Percentiles rank a stretch among this genome's conserved stretches.
Evolutionary conservation across 495 filamentous ascomycete species (phyloP).

Genomic region (Staphylotrichum longicolle): DNA sequence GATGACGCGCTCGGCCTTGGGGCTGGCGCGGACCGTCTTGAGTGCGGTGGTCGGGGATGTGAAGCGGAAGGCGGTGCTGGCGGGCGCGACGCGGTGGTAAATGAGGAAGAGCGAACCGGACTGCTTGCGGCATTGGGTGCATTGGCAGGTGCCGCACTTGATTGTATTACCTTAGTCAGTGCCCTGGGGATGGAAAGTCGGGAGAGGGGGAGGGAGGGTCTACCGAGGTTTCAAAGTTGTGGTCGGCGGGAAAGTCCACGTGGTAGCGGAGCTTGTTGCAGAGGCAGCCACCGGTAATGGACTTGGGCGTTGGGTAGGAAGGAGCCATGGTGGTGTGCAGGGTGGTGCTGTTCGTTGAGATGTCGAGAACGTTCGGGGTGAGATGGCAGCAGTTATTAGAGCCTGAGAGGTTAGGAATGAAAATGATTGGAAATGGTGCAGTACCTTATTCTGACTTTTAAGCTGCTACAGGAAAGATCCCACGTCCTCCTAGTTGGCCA

Average conservation of each 20-base stretch:
- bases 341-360: background rate
- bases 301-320: slow-evolving; percentile 33
- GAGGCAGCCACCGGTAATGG: slow-evolving; percentile 43
- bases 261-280: slow-evolving; percentile 39
- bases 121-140: slow-evolving; percentile 42
- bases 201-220: slow-evolving; percentile 4
- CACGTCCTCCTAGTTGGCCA: background rate
- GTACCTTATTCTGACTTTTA: background rate
- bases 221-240: slow-evolving; percentile 38
- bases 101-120: slow-evolving; percentile 38
- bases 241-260: slow-evolving; percentile 35
- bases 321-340: background rate
- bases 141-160: slow-evolving; percentile 36
- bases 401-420: too few relatives aligned
- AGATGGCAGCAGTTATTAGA: too few relatives aligned
- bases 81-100: slow-evolving; percentile 22
- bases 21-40: slow-evolving; percentile 32
- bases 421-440: too few relatives aligned
- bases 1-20: slow-evolving; percentile 36
- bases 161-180: too few relatives aligned
- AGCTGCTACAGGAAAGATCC: background rate
- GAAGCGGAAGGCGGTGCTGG: slow-evolving; percentile 24
- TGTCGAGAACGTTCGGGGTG: background rate
- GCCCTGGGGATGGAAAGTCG: slow-evolving; percentile 18
- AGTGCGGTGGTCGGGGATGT: slow-evolving; percentile 27